Evolutionary conservation across 1,139 yeast species (phyloP), one percentile per base, ranked within the genome.

Genomic region (Candida buenavistaensis): DNA sequence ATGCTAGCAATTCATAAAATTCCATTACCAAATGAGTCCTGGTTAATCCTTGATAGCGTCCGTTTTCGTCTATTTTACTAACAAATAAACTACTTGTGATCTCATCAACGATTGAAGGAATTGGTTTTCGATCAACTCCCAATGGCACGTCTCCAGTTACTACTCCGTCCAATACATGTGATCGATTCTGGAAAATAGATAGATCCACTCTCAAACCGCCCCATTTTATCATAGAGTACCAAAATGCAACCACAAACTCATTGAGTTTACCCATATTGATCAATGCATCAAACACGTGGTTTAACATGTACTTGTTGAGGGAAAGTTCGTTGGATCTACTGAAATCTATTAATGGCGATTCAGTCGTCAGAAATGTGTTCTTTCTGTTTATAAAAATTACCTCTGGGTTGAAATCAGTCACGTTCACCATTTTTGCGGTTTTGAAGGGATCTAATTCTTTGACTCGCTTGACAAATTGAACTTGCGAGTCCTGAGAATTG

Each of bases 151-250:
- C 27, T 12, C 33, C 37, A 7, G 33, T 30, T 15, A 44, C 23
- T 11, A 47, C 34, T 2, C 47, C 51, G 14, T 35, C 31, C 4
- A 38, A 35, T n/a, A 39, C 38, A 38, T 38, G 45, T 8, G 27
- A 23, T 5, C 20, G 34, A 21, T 38, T 40, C 20, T 33, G 12
- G 6, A 46, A 28, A 12, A 42, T 23, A 4, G 31, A 28, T 15
- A 50, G 33, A 21, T 50, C 46, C 4, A 43, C 26, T 23, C 38
- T 31, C 9, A 44, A 14, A 1, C 49, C 49, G 19, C 68, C 73
- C 66, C 69, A 68, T 35, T 52, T 52, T 33, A 52, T 47, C 24
- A 68, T 44, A 1, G 55, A 34, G 26, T 54, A 57, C 68, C 67
- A 65, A 17, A 59, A 44, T 3, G 57, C 52, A 28, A 50, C 40